These are phyloP conservation scores for Croton laevigatus DNA, from an alignment of 441 rosid species.

Conservation along the genomic window DNA sequence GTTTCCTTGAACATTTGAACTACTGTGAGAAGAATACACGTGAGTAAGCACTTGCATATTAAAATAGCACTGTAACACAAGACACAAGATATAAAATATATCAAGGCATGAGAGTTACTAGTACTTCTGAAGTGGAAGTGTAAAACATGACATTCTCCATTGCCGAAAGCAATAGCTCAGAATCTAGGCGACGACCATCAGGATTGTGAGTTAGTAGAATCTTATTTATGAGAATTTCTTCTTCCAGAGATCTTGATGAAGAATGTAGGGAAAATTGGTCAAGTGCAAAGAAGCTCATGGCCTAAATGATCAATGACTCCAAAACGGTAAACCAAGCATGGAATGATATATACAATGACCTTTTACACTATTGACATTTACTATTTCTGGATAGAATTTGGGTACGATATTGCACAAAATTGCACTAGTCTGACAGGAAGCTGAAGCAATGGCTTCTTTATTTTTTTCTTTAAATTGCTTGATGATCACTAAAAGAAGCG, in stretches of 20 bases:
- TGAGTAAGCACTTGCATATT: background rate
- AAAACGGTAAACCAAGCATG: slow-evolving; percentile 16
- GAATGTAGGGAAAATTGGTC: slow-evolving; percentile 6
- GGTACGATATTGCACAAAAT: background rate
- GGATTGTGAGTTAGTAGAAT: slow-evolving; percentile 71
- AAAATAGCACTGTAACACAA: background rate
- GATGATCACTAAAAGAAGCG: slow-evolving; percentile 28
- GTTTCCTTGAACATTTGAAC: background rate
- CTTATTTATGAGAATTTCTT: slow-evolving; percentile 53
- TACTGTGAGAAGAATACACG: background rate
- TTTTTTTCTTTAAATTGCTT: slow-evolving; percentile 14
- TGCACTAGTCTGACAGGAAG: background rate
- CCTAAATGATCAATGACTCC: slow-evolving; percentile 16
- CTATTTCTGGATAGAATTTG: slow-evolving; percentile 15
- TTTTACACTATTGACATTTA: background rate
- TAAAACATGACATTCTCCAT: slow-evolving; percentile 50
- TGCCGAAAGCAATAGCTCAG: slow-evolving; percentile 52
- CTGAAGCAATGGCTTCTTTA: background rate
- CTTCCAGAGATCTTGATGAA: slow-evolving; percentile 32
- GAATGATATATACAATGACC: slow-evolving; percentile 4
- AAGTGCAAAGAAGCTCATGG: slow-evolving; percentile 33
- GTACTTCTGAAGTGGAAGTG: slow-evolving; percentile 38
- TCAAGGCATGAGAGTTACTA: slow-evolving; percentile 22
- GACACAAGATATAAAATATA: background rate
- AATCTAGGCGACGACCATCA: slow-evolving; percentile 65